A percentile compares a stretch with the other conserved stretches of the same genome.
Evolutionary conservation across 1,284 basidiomycete species (phyloP).

Genomic region (Moniliophthora roreri): DNA sequence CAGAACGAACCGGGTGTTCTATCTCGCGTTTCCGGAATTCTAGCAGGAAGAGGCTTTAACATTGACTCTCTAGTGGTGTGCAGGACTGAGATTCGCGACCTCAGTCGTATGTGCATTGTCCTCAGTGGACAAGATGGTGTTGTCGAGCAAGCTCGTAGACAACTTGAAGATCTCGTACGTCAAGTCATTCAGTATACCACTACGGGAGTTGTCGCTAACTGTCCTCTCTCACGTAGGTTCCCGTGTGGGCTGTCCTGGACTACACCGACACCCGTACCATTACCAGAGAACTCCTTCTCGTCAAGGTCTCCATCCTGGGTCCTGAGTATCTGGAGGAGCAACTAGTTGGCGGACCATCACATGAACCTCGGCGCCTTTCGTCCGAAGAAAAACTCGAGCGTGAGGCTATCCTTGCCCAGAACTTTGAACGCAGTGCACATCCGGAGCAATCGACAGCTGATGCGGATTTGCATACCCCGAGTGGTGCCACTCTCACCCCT

Average conservation of each 20-base stretch:
- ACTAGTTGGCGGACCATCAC: slow-evolving; percentile 79
- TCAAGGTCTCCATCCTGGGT: slow-evolving; percentile 94
- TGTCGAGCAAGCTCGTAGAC: slow-evolving; percentile 93
- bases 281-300: slow-evolving; percentile 85
- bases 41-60: slow-evolving; percentile 98
- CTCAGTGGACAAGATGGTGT: slow-evolving; percentile 96
- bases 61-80: slow-evolving; percentile 99
- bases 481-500: slow-evolving; percentile 56
- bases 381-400: slow-evolving; percentile 56
- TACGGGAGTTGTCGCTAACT: slow-evolving; percentile 6
- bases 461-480: slow-evolving; percentile 15
- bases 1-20: slow-evolving; percentile 99
- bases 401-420: slow-evolving; percentile 69
- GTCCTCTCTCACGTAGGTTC: slow-evolving; percentile 58
- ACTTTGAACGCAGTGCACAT: slow-evolving; percentile 66
- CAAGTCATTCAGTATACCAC: neutral
- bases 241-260: slow-evolving; percentile 96
- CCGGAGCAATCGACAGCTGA: slow-evolving; percentile 30
- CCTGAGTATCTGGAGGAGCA: slow-evolving; percentile 96
- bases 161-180: slow-evolving; percentile 90
- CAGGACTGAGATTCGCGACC: slow-evolving; percentile 95
- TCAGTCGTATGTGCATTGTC: slow-evolving; percentile 98
- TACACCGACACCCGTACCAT: slow-evolving; percentile 92
- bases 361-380: slow-evolving; percentile 55
- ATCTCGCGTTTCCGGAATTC: slow-evolving; percentile 95